Conservation (phyloP, 2,329 filamentous ascomycete genomes). For the Lachnellula arida region DNA sequence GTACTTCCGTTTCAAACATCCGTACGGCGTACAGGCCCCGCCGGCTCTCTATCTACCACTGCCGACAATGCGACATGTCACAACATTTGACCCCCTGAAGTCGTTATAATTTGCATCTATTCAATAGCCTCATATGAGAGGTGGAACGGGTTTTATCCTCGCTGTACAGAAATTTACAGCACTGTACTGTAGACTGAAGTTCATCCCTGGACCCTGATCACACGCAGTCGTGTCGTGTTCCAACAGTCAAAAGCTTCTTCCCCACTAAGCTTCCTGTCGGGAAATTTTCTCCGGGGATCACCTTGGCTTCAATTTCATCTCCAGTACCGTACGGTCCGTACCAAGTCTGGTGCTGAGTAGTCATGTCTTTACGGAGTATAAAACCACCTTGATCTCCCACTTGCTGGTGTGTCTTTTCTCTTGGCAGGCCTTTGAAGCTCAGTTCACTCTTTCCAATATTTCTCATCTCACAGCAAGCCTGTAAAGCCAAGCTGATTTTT, state of each 20-base stretch:
- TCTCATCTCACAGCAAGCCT: background rate
- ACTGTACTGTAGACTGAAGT: too few relatives aligned
- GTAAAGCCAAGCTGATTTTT: slow-evolving; percentile 1
- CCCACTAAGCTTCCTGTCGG: background rate
- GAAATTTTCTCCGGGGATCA: background rate
- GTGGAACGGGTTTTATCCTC: slow-evolving; percentile 3
- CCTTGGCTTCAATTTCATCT: background rate
- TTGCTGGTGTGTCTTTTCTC: background rate
- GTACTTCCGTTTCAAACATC: slow-evolving; percentile 1
- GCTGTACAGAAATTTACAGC: background rate
- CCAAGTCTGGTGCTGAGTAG: background rate
- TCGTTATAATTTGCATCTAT: too few relatives aligned
- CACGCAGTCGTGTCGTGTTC: too few relatives aligned
- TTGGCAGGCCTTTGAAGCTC: background rate
- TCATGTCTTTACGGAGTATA: background rate
- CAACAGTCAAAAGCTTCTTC: too few relatives aligned
- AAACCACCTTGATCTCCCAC: background rate
- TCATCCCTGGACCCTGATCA: too few relatives aligned
- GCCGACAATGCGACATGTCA: background rate
- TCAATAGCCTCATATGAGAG: slow-evolving; percentile 1
- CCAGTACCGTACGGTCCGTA: too few relatives aligned
- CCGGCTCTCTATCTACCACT: slow-evolving; percentile 6
- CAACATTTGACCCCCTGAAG: background rate
- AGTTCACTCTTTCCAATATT: background rate
- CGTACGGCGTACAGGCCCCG: background rate